Percentiles rank a stretch among this genome's conserved stretches.
phyloP scores from a whole-genome alignment of 192 early-diverging fungal species.

The Backusella mclennaniae region DNA sequence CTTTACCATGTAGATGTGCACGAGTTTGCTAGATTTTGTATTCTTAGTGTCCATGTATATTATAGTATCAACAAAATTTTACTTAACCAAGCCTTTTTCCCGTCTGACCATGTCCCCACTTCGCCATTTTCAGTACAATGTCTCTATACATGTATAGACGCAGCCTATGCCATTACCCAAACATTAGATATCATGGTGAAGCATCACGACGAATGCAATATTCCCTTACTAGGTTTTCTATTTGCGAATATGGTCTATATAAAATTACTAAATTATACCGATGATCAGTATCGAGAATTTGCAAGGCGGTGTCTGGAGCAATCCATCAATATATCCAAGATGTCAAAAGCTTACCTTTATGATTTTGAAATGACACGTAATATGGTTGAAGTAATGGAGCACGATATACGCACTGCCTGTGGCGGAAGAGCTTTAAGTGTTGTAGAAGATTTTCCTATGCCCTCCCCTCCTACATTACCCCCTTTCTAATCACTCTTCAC shows the following conservation, averaged over 20 bases:
- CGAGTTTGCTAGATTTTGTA: constrained; percentile 27
- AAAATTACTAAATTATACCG: constrained; percentile 31
- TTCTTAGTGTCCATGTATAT: constrained; percentile 29
- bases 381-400: constrained; percentile 33
- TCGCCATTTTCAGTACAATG: constrained; percentile 32
- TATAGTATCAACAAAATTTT: constrained; percentile 41
- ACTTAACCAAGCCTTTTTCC: constrained; percentile 36
- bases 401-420: constrained; percentile 18
- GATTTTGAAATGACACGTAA: constrained; percentile 36
- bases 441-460: neutral
- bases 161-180: constrained; percentile 30
- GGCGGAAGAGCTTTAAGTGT: neutral
- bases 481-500: neutral
- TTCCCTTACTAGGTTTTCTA: constrained; percentile 30
- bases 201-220: constrained; percentile 33
- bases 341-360: constrained; percentile 30
- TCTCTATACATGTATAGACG: constrained; percentile 32
- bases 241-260: constrained; percentile 37
- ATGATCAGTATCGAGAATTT: constrained; percentile 25
- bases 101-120: constrained; percentile 31
- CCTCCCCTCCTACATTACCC: constrained; percentile 14
- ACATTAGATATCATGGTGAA: constrained; percentile 34
- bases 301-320: constrained; percentile 24
- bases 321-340: constrained; percentile 29
- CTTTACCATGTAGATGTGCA: constrained; percentile 15